Evolutionary conservation across 768 basidiomycete genomes (phyloP).

Genomic region (Tylopilus subfusipes): DNA sequence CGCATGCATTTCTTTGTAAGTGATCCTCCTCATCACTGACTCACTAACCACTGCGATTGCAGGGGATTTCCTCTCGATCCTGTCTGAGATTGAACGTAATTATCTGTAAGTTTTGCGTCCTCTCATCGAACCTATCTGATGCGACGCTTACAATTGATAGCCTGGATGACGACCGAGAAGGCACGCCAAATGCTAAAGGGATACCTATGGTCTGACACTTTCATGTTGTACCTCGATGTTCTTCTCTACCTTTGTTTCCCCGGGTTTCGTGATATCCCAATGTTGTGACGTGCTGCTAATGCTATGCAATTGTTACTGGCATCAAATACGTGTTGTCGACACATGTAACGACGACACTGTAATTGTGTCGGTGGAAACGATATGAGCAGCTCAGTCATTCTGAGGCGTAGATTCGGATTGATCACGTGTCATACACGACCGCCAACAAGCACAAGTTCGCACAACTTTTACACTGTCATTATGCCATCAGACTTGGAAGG

Average conservation of each 20-base stretch:
- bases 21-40: background rate
- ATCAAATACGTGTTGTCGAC: background rate
- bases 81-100: conserved; percentile 89
- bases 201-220: conserved; percentile 33
- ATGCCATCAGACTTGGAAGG: conserved; percentile 28
- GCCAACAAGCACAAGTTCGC: no score
- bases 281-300: background rate
- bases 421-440: conserved; percentile 14
- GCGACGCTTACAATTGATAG: conserved; percentile 40
- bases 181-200: conserved; percentile 52
- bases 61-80: conserved; percentile 92
- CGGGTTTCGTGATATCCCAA: background rate
- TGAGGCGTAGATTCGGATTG: background rate
- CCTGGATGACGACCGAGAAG: conserved; percentile 38
- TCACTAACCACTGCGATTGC: conserved; percentile 5
- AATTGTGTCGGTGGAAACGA: background rate
- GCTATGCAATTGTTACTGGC: background rate
- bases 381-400: background rate
- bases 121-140: background rate
- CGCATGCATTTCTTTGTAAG: conserved; percentile 84
- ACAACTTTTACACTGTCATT: background rate
- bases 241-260: background rate
- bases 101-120: conserved; percentile 57
- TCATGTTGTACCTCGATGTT: background rate
- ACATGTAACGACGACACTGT: background rate